Evolutionary conservation across 1,284 basidiomycete species (phyloP), one percentile per base, ranked within the genome.

Genomic region (Agaricales sp.): DNA sequence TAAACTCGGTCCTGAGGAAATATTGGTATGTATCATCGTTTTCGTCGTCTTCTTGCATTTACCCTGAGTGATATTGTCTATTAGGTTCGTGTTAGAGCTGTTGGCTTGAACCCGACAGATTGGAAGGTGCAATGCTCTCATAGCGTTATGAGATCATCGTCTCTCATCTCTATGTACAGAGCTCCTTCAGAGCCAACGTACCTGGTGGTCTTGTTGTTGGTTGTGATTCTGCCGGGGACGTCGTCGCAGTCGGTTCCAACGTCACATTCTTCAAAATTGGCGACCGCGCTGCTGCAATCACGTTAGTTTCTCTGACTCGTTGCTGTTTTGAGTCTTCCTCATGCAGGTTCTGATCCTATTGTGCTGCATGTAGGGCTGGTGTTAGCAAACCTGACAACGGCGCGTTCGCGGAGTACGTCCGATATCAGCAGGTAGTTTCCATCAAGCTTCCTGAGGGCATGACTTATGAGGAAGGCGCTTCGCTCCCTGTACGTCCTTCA

Each of bases 381-480:
- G 8, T 8, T n/a, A 35, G 30, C 30, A 8, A 35, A 35, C 11
- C 8, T 35, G 11, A 35, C 30, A 35, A 35, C 30, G 62, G 62
- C 25, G 53, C 59, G 3, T 63, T 57, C 24, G 55, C 60, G 2
- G 60, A 63, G 47, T 63, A 63, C 43, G 48, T 54, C 41, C 26
- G 61, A 26, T 50, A 54, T 3, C 23, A 46, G 24, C 47, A 57
- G 3, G 45, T 52, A 16, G 49, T 50, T 6, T 48, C 49, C 16
- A 47, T 62, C 25, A 41, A 50, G 8, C 20, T 63, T 14, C 59
- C 61, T 0, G 50, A 53, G 24, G 47, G 23, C 2, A 49, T 57
- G 48, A 47, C 58, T 13, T 58, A 60, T 49, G 57, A 62, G 38
- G 51, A 55, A 2, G 61, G 56, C 1, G 58, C 58, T 0, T 52